Percentiles rank a stretch among this genome's conserved stretches.
Evolutionary conservation across 2,329 filamentous ascomycete species (phyloP).

Genomic region (Zymoseptoria pseudotritici): DNA sequence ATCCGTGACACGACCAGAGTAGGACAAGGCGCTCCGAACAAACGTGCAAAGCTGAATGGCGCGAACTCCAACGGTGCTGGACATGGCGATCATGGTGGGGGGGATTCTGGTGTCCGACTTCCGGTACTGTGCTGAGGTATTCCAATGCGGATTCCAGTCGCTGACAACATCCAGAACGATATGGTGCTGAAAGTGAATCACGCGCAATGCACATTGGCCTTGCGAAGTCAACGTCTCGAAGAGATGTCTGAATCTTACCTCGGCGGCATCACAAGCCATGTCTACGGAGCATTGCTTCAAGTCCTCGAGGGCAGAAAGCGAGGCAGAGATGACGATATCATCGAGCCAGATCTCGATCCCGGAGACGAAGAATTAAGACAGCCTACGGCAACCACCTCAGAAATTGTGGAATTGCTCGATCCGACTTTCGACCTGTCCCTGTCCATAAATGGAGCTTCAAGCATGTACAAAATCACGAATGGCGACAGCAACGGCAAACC

Average conservation of each 20-base stretch:
- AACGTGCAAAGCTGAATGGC: constrained; percentile 30
- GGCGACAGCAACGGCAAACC: constrained; percentile 22
- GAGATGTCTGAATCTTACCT: constrained; percentile 64
- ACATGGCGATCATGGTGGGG: constrained; percentile 14
- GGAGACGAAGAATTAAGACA: constrained; percentile 27
- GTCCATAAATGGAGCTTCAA: constrained; percentile 18
- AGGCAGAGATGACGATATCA: constrained; percentile 56
- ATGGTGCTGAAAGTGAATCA: constrained; percentile 74
- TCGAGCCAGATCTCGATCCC: constrained; percentile 41
- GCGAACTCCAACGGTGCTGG: constrained; percentile 24
- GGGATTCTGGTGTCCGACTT: constrained; percentile 26
- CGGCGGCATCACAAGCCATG: constrained; percentile 64
- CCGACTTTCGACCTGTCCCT: constrained; percentile 33
- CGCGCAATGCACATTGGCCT: constrained; percentile 72
- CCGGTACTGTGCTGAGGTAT: constrained; percentile 28
- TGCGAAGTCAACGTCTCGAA: constrained; percentile 71
- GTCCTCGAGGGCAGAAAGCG: constrained; percentile 61
- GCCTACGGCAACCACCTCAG: constrained; percentile 34
- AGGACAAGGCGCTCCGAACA: constrained; percentile 20
- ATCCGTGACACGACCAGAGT: constrained; percentile 20
- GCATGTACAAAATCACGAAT: constrained; percentile 17
- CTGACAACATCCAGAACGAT: constrained; percentile 49
- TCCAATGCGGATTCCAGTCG: constrained; percentile 15
- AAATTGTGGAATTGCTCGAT: constrained; percentile 37
- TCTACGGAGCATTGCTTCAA: constrained; percentile 68